phyloP scores from a whole-genome alignment of 768 basidiomycete species.

The Mycena belliarum region DNA sequence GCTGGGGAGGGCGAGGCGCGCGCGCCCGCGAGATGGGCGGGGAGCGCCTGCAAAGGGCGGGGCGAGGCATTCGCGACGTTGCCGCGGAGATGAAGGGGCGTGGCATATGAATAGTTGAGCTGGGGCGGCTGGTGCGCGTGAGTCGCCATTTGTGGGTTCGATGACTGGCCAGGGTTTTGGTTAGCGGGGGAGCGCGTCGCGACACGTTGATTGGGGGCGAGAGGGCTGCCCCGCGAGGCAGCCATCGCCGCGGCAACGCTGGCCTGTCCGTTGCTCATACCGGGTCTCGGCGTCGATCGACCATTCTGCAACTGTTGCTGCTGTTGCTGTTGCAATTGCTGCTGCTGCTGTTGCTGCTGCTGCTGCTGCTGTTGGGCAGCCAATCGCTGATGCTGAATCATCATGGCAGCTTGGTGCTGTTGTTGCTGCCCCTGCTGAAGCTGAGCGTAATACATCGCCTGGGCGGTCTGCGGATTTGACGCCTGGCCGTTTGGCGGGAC shows the following conservation, averaged over 20 bases:
- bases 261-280: constrained; percentile 11
- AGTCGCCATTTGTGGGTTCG: constrained; percentile 1
- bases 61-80: constrained; percentile 1
- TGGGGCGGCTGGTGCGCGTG: constrained; percentile 4
- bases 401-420: constrained; percentile 4
- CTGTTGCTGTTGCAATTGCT: constrained; percentile 18
- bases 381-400: constrained; percentile 19
- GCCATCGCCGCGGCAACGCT: constrained; percentile 16
- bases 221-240: constrained; percentile 19
- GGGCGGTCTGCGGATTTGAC: background rate
- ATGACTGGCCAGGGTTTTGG: background rate
- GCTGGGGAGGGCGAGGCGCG: constrained; percentile 13
- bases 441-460: constrained; percentile 13
- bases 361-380: constrained; percentile 15
- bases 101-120: constrained; percentile 18
- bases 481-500: background rate
- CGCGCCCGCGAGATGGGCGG: constrained; percentile 14
- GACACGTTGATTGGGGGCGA: constrained; percentile 10
- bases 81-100: constrained; percentile 18
- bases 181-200: constrained; percentile 12
- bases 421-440: constrained; percentile 10
- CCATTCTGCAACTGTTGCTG: constrained; percentile 18
- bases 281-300: constrained; percentile 19
- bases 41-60: constrained; percentile 18
- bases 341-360: constrained; percentile 11